phyloP scores from a whole-genome alignment of 164 flowering plant species.

The Magnolia sinica region DNA sequence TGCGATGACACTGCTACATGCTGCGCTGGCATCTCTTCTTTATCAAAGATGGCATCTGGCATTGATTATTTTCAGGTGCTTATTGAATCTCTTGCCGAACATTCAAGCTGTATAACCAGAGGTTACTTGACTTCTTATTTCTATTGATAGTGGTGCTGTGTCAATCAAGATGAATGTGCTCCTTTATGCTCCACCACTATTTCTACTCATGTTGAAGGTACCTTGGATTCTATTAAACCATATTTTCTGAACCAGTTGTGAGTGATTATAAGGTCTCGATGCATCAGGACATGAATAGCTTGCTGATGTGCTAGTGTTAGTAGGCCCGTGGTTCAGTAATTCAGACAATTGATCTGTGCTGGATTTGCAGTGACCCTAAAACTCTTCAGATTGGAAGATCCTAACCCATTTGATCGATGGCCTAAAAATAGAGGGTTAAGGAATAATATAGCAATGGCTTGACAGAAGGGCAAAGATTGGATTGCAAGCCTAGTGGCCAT shows the following conservation, averaged over 20 bases:
- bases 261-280: not conserved
- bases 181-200: constrained; percentile 76
- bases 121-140: constrained; percentile 17
- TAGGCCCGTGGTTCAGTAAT: not conserved
- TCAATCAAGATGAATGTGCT: constrained; percentile 97
- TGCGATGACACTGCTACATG: constrained; percentile 82
- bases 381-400: not conserved
- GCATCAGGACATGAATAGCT: not conserved
- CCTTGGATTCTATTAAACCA: not conserved
- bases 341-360: not conserved
- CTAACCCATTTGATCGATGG: not conserved
- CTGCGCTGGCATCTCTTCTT: constrained; percentile 58
- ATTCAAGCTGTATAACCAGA: constrained; percentile 1
- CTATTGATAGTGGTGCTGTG: constrained; percentile 67
- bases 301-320: not conserved
- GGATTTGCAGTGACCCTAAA: not conserved
- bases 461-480: not conserved
- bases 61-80: constrained; percentile 77
- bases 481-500: no score
- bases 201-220: constrained; percentile 84
- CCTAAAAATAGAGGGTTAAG: not conserved
- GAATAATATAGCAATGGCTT: not conserved
- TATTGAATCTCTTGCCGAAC: constrained; percentile 3
- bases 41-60: constrained; percentile 78
- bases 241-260: not conserved